Conservation (phyloP, 352 stramenopile species). For the Globisporangium mamillatum region DNA sequence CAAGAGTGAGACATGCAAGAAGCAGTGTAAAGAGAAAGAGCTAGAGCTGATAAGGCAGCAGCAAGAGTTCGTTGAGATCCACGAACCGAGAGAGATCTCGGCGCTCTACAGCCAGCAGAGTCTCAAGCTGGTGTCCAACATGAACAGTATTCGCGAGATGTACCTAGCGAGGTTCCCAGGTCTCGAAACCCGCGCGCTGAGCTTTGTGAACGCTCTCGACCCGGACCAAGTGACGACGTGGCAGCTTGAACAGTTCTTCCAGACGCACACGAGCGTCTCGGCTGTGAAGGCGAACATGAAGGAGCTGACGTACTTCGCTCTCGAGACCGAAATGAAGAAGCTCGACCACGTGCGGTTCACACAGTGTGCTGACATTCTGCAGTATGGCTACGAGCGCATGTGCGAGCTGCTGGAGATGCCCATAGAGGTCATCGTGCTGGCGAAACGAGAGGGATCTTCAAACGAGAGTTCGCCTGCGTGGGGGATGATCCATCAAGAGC, state of each 20-base stretch:
- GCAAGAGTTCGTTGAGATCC: conserved; percentile 19
- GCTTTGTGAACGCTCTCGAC: conserved; percentile 49
- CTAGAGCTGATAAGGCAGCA: conserved; percentile 23
- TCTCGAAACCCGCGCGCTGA: conserved; percentile 51
- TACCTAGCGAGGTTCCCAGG: conserved; percentile 69
- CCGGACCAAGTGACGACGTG: conserved; percentile 47
- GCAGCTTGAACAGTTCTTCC: conserved; percentile 71
- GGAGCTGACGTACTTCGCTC: conserved; percentile 47
- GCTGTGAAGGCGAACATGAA: conserved; percentile 60
- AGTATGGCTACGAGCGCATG: conserved; percentile 61
- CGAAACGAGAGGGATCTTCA: neutral
- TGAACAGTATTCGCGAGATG: conserved; percentile 46
- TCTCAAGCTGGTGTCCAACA: conserved; percentile 34
- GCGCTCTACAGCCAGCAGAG: conserved; percentile 46
- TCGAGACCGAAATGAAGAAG: conserved; percentile 48
- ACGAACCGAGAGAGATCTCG: conserved; percentile 52
- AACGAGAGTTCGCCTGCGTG: neutral
- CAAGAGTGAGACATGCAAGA: conserved; percentile 17
- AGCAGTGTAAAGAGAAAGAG: conserved; percentile 12
- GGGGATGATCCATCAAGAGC: conserved; percentile 13
- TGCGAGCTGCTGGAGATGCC: conserved; percentile 49
- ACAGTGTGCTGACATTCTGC: conserved; percentile 47
- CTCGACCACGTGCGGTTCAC: conserved; percentile 44
- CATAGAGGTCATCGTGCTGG: conserved; percentile 35
- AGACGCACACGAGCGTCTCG: conserved; percentile 41